Conservation (phyloP, 2,329 filamentous ascomycete genomes). For the Bertia moriformis region DNA sequence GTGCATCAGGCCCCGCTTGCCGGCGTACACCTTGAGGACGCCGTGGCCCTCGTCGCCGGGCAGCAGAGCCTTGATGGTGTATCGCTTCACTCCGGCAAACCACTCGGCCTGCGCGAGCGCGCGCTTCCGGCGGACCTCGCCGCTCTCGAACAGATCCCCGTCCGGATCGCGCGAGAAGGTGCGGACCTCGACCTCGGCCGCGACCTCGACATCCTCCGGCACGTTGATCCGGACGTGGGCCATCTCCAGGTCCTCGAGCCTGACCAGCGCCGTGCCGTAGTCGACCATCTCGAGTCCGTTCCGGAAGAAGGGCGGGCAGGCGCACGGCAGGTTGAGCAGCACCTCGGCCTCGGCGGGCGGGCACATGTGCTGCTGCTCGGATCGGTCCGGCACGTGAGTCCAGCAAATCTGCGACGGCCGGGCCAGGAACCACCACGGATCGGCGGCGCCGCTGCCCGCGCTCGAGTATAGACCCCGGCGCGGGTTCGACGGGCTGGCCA, state of each 20-base stretch:
- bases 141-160: slow-evolving; percentile 85
- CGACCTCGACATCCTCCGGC: slow-evolving; percentile 77
- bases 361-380: slow-evolving; percentile 82
- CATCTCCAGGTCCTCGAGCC: slow-evolving; percentile 85
- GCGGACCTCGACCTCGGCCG: slow-evolving; percentile 79
- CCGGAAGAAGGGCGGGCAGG: slow-evolving; percentile 77
- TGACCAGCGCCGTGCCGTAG: slow-evolving; percentile 75
- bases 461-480: slow-evolving; percentile 65
- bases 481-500: slow-evolving; percentile 83
- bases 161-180: slow-evolving; percentile 70
- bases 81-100: slow-evolving; percentile 74
- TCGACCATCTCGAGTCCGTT: slow-evolving; percentile 67
- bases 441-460: slow-evolving; percentile 53
- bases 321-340: slow-evolving; percentile 70
- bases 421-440: slow-evolving; percentile 86
- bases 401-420: slow-evolving; percentile 82
- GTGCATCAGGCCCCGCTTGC: slow-evolving; percentile 90
- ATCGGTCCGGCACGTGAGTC: slow-evolving; percentile 80
- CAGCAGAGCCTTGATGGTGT: slow-evolving; percentile 85
- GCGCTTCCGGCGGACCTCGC: slow-evolving; percentile 71
- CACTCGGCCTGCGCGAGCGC: slow-evolving; percentile 86
- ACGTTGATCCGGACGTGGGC: slow-evolving; percentile 79
- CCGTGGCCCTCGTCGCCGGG: slow-evolving; percentile 85
- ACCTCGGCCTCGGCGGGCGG: slow-evolving; percentile 77
- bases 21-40: slow-evolving; percentile 79